phyloP scores from a whole-genome alignment of 805 yeast genomes.

The Maudiozyma turicensis region DNA sequence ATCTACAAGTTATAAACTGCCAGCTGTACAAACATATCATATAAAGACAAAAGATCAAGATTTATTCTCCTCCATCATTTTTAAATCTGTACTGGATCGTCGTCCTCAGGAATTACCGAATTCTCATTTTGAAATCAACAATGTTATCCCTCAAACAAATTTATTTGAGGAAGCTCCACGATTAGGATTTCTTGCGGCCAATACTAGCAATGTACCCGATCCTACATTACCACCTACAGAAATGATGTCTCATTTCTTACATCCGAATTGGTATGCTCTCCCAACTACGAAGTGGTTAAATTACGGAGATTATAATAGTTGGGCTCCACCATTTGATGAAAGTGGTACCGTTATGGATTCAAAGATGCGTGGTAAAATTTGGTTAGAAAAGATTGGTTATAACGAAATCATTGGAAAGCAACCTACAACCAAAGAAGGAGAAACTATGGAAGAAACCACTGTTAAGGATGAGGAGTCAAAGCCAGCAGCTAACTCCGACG shows the following conservation, averaged over 20 bases:
- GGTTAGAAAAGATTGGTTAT: conserved; percentile 47
- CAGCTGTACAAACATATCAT: conserved; percentile 57
- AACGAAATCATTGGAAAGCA: conserved; percentile 23
- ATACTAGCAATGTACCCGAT: conserved; percentile 37
- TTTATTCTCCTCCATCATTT: conserved; percentile 63
- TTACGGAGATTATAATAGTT: conserved; percentile 39
- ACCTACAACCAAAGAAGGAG: conserved; percentile 5
- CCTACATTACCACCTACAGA: conserved; percentile 44
- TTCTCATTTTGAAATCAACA: conserved; percentile 50
- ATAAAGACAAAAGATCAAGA: conserved; percentile 60
- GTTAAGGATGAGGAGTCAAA: neutral
- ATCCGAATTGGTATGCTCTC: conserved; percentile 55
- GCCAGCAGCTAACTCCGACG: neutral
- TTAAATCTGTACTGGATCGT: conserved; percentile 65
- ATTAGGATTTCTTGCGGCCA: conserved; percentile 39
- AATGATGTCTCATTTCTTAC: conserved; percentile 43
- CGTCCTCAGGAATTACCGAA: conserved; percentile 61
- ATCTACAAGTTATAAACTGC: conserved; percentile 39
- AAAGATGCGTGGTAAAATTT: conserved; percentile 39
- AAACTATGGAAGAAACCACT: conserved; percentile 6
- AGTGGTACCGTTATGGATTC: conserved; percentile 44
- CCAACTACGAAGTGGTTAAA: conserved; percentile 61
- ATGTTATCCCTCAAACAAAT: conserved; percentile 48
- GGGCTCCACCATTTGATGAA: conserved; percentile 62
- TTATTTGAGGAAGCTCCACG: conserved; percentile 31